Evolutionary conservation across 2,329 filamentous ascomycete genomes (phyloP), one percentile per base, ranked within the genome.

Genomic region (Aspergillus sojae): DNA sequence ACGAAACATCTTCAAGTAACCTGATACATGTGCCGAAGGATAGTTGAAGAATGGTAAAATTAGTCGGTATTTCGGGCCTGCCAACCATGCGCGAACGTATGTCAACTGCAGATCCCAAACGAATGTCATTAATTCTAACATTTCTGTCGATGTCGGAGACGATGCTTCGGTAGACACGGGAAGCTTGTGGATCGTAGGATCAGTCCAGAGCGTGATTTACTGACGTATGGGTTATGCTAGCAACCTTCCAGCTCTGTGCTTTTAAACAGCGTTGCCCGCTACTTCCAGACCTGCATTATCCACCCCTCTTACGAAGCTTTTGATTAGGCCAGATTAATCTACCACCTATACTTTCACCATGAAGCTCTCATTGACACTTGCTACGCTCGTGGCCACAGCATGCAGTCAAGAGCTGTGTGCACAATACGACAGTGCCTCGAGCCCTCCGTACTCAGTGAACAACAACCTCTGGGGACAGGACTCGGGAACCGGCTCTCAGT

Each of bases 391-490:
- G 41, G 56, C 36, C 39, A 43, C 39, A 30, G 39, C 56, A 28
- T 30, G n/a, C 23, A 41, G 34, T 28, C 56, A 58, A 56, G 39
- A 58, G 56, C 36, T 58, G 7, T 58, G 56, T 23, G 23, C 56
- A 28, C 53, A 56, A 26, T 81, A 71, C 58, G 77, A 67, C 28
- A 70, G 69, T 21, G 54, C 74, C 2, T 53, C 70, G 5, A 77
- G 74, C 2, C 76, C 74, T 34, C 71, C 67, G 14, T 83, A 81
- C 70, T 81, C 74, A 39, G 69, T 84, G 59, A 83, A 82, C 75
- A 81, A 84, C 73, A 82, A 84, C 72, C 77, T 82, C 57, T 84
- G 82, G 82, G 80, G 81, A 9, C 46, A 72, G 30, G 61, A 64
- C 4, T 43, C 74, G n/a, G 76, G 73, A 3, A 62, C 65, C 6